A percentile compares a stretch with the other conserved stretches of the same genome.
Conservation (phyloP, 192 early-diverging fungal genomes). For the Backusella sp. region DNA sequence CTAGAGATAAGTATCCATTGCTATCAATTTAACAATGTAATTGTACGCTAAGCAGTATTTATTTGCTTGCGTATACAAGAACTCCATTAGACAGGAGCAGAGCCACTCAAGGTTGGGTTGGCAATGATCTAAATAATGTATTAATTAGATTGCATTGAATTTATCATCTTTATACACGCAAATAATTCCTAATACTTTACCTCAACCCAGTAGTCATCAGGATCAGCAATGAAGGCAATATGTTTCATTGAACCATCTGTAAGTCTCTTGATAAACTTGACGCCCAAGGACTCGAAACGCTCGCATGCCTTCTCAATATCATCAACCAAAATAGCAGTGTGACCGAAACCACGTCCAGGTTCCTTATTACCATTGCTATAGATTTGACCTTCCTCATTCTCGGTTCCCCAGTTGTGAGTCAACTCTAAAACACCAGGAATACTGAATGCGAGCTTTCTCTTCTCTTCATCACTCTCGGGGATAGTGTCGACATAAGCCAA, state of each 20-base stretch:
- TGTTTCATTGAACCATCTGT: constrained; percentile 76
- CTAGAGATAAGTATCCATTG: too few relatives aligned
- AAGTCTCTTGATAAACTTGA: constrained; percentile 75
- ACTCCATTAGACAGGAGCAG: constrained; percentile 2
- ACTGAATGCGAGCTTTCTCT: constrained; percentile 50
- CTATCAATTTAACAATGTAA: too few relatives aligned
- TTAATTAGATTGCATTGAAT: background rate
- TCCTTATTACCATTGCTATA: constrained; percentile 77
- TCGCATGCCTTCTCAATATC: constrained; percentile 74
- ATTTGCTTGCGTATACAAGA: background rate
- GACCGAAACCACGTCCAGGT: constrained; percentile 73
- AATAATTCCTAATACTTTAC: background rate
- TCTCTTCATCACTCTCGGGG: constrained; percentile 49
- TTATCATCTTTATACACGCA: background rate
- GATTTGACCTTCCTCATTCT: constrained; percentile 58
- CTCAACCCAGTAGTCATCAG: constrained; percentile 86
- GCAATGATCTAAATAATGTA: background rate
- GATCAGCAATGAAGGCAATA: constrained; percentile 83
- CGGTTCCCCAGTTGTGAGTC: constrained; percentile 86
- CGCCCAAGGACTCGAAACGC: constrained; percentile 68
- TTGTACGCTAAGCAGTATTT: too few relatives aligned
- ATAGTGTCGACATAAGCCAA: constrained; percentile 62
- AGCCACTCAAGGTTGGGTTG: background rate
- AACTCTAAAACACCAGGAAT: constrained; percentile 77
- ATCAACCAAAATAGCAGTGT: constrained; percentile 80